Evolutionary conservation across 768 basidiomycete species (phyloP).

Genomic region (Nidularia sp.): DNA sequence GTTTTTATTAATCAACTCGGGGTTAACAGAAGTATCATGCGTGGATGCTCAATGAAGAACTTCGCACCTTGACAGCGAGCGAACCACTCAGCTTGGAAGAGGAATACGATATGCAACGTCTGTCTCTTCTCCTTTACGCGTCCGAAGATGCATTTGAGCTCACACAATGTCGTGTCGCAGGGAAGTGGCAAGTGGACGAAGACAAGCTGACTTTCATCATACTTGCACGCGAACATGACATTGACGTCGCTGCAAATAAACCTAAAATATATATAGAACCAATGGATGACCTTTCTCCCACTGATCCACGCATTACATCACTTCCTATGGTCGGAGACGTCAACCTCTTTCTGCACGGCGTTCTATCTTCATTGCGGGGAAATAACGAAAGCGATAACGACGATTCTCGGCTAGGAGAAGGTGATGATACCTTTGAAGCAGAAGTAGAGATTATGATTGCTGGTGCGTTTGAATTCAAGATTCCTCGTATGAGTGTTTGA

Average conservation of each 20-base stretch:
- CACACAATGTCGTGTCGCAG: conserved; percentile 29
- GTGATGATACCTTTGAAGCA: conserved; percentile 52
- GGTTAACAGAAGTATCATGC: conserved; percentile 67
- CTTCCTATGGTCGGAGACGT: conserved; percentile 87
- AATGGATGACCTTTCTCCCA: conserved; percentile 13
- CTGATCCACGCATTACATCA: conserved; percentile 25
- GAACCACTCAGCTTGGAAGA: conserved; percentile 78
- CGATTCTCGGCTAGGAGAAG: conserved; percentile 11
- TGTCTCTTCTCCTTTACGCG: conserved; percentile 10
- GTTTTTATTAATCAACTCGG: neutral
- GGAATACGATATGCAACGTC: conserved; percentile 89
- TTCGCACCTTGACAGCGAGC: conserved; percentile 78
- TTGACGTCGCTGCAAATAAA: no score
- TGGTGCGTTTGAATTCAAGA: conserved; percentile 34
- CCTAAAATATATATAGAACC: no score
- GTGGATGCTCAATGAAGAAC: conserved; percentile 81
- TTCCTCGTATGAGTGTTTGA: neutral
- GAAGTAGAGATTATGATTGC: conserved; percentile 95
- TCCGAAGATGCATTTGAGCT: neutral
- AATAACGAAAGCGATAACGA: conserved; percentile 16
- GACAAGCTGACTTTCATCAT: conserved; percentile 95
- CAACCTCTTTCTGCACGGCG: conserved; percentile 79
- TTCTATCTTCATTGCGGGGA: conserved; percentile 12
- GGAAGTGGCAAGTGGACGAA: conserved; percentile 80
- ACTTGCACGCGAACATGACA: conserved; percentile 37